Evolutionary conservation across 495 filamentous ascomycete genomes (phyloP).

Genomic region (Cryomyces minteri): DNA sequence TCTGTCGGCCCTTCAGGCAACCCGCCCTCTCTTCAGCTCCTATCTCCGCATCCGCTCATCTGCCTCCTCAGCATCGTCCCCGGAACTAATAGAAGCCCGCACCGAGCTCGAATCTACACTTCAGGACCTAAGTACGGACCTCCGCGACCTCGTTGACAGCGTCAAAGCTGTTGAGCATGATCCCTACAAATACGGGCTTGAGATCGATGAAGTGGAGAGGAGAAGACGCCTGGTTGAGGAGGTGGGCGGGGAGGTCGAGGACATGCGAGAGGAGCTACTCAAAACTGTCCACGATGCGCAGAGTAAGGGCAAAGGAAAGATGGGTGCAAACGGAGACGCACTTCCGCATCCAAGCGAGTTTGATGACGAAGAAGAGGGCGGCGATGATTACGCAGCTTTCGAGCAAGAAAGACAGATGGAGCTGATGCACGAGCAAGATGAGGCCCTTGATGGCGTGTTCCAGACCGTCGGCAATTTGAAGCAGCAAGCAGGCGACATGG

Average conservation of each 20-base stretch:
- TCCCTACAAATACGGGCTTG: constrained; percentile 76
- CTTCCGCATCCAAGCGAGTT: constrained; percentile 61
- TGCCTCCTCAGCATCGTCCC: constrained; percentile 46
- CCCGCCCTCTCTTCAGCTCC: constrained; percentile 75
- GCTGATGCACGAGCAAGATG: constrained; percentile 90
- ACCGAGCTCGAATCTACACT: constrained; percentile 65
- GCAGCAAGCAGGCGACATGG: constrained; percentile 86
- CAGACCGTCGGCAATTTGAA: constrained; percentile 78
- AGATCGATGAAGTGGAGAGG: constrained; percentile 62
- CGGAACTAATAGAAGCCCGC: constrained; percentile 72
- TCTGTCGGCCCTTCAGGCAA: constrained; percentile 55
- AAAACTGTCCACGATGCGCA: constrained; percentile 28
- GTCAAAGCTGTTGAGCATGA: constrained; percentile 79
- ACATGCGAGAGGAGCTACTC: constrained; percentile 69
- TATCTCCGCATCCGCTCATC: constrained; percentile 92
- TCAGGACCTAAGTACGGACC: constrained; percentile 61
- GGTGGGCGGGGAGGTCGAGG: constrained; percentile 70
- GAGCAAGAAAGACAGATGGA: constrained; percentile 82
- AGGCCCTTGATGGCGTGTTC: constrained; percentile 82
- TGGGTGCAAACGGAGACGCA: constrained; percentile 18
- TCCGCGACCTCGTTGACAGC: constrained; percentile 74
- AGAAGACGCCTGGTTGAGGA: constrained; percentile 73
- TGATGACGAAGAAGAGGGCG: constrained; percentile 23
- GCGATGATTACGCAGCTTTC: constrained; percentile 64
- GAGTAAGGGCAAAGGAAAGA: constrained; percentile 11